Conservation (phyloP, 2,329 filamentous ascomycete genomes). For the Rutstroemia sp. region DNA sequence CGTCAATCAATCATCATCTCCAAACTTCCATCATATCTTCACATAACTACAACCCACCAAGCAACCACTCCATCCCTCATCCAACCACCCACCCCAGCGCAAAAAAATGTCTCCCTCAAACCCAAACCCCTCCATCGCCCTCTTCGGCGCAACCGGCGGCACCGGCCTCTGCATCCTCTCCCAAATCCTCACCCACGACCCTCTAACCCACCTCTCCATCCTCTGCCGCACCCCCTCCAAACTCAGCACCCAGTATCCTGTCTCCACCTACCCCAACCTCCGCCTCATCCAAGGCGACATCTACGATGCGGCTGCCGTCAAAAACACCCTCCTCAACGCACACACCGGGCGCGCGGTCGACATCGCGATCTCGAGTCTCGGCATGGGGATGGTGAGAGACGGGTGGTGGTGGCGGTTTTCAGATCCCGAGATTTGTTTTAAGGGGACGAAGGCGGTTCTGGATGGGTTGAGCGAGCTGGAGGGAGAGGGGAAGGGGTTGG, state of each 20-base stretch:
- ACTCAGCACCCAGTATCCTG: not conserved
- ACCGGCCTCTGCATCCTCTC: not conserved
- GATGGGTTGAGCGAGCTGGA: too few species aligned
- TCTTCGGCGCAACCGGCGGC: slow-evolving; percentile 4
- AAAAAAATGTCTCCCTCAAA: not conserved
- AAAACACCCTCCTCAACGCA: not conserved
- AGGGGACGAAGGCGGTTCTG: not conserved
- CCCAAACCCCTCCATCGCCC: not conserved
- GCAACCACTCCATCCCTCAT: too few species aligned
- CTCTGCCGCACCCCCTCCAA: slow-evolving; percentile 1
- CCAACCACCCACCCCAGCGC: too few species aligned
- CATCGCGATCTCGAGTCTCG: not conserved
- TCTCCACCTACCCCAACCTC: not conserved
- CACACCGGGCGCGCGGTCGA: not conserved
- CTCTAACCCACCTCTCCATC: not conserved
- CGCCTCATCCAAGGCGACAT: not conserved
- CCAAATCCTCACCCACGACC: not conserved
- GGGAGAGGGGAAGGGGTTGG: not conserved
- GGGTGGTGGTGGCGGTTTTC: too few species aligned
- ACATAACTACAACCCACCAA: not conserved
- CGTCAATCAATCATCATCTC: not conserved
- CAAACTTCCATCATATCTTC: not conserved
- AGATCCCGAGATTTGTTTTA: not conserved
- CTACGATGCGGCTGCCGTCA: not conserved
- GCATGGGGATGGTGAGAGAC: not conserved